Evolutionary conservation across 2,329 filamentous ascomycete species (phyloP), one percentile per base, ranked within the genome.

Genomic region (Alternaria sp.): DNA sequence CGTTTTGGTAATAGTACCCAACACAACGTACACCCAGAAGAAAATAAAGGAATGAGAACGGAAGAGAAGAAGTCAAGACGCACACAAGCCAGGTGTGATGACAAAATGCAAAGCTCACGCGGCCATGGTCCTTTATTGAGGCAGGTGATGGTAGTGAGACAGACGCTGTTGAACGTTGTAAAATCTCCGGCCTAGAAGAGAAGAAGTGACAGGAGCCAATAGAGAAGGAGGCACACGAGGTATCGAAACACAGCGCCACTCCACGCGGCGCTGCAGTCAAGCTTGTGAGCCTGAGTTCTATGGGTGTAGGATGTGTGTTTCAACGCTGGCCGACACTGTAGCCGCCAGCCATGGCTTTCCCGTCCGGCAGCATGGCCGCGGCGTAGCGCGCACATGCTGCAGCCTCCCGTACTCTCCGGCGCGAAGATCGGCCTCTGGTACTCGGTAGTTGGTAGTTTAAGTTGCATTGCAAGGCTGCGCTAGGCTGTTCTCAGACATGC

Each of bases 231-330:
- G 64, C 60, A 57, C 55, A 55, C 55, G 47, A 63, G 61, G 63
- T 58, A 59, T 71, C 75, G 74, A 78, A 78, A 78, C 76, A 62
- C 66, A 67, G 69, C 69, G 71, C 74, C 70, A 75, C 70, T 62
- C 61, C 68, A 71, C 66, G 64, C 65, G 66, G 71, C 61, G 63
- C 61, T 61, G 66, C 66, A 74, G 61, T 73, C 61, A 76, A 73
- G 71, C 75, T 71, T 72, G 61, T 67, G 68, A 69, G 70, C 71
- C 69, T 75, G 67, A 68, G 67, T 55, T 70, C 61, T 60, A 46
- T 71, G 68, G 61, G 64, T 73, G 67, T 72, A 67, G 64, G 69
- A 74, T 75, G 64, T 71, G 64, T 59, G 75, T 77, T 76, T 77
- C 74, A 76, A 70, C 65, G 59, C 61, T 55, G 73, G 64, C 74